Evolutionary conservation across 805 yeast genomes (phyloP), one percentile per base, ranked within the genome.

Genomic region (Candida namnaoensis): DNA sequence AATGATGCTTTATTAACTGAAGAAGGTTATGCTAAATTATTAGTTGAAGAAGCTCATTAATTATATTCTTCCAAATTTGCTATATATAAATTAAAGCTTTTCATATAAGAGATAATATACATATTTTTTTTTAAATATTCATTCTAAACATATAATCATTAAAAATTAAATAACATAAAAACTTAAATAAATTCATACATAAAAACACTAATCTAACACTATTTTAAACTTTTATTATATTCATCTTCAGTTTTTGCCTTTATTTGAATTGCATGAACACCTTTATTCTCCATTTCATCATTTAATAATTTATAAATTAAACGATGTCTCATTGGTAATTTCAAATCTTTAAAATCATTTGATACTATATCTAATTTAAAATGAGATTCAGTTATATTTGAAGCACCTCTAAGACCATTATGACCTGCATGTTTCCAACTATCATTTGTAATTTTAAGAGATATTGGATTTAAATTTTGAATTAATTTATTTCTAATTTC

Each of bases 341-440:
- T 60, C 58, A 79, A 69, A 0, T 88, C 90, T 32, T 63, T 61
- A 56, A 90, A 90, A 39, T 62, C 68, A 32, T 78, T 78, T 50
- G 90, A 80, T 9, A 87, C 84, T 5, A 90, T 70, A 38, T 77
- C 80, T 33, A 91, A 60, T 42, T 87, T 64, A 61, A 90, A 88
- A 59, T 91, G 97, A 0, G 95, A 82, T 61, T 91, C 97, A 3
- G 73, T 70, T 13, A 66, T 69, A 60, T 88, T 88, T 2, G 71
- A 50, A 8, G 90, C 87, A 5, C 82, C 88, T 41, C 79, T 72
- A 66, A 87, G 72, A 2, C 95, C 88, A 44, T 79, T 81, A 60
- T 91, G 98, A 48, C 86, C 90, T 2, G 88, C 77, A 61, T 91
- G 98, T 57, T 84, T 84, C 61, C 78, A 78, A 7, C 96, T 86